Evolutionary conservation across 352 stramenopile species (phyloP), one percentile per base, ranked within the genome.

Genomic region (Phytophthora pluvialis): DNA sequence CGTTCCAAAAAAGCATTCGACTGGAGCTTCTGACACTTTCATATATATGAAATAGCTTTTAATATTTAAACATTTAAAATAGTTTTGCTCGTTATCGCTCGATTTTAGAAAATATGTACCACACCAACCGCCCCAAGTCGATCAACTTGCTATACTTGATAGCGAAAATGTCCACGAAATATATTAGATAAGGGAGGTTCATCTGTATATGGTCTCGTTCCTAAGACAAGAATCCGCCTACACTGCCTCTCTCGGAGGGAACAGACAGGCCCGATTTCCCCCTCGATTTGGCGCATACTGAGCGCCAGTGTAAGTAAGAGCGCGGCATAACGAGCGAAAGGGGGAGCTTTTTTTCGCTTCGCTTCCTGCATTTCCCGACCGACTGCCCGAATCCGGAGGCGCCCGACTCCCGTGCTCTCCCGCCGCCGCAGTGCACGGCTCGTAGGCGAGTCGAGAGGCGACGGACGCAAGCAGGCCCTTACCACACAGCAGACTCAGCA

Each of bases 231-330:
- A 53, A 48, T 50, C 42, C 32, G 26, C 21, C 33, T 57, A 56
- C 18, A 75, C 67, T 75, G 67, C 62, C 62, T 72, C 67, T 75
- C 44, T 75, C 16, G 45, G 56, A 53, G 49, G 50, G 67, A 70
- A 57, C 55, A 65, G 62, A 64, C 54, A 72, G 59, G 58, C 57
- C 52, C 29, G 39, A 40, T 47, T 58, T 69, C 62, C 48, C 52
- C 32, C 43, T 55, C 45, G 49, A 66, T 66, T 62, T 62, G 59
- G 31, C 26, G 3, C 49, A 67, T 66, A 67, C 42, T 48, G 43
- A 49, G 48, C 4, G 3, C 53, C 57, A 63, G 61, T 53, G 46
- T 59, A 40, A 70, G 65, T 70, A 65, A 61, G 60, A 60, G 42
- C 52, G 52, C 65, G 52, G 47, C 33, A 28, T 16, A 58, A 43